Percentiles rank a stretch among this genome's conserved stretches.
Conservation (phyloP, 768 basidiomycete species). For the Clavulina sp. region DNA sequence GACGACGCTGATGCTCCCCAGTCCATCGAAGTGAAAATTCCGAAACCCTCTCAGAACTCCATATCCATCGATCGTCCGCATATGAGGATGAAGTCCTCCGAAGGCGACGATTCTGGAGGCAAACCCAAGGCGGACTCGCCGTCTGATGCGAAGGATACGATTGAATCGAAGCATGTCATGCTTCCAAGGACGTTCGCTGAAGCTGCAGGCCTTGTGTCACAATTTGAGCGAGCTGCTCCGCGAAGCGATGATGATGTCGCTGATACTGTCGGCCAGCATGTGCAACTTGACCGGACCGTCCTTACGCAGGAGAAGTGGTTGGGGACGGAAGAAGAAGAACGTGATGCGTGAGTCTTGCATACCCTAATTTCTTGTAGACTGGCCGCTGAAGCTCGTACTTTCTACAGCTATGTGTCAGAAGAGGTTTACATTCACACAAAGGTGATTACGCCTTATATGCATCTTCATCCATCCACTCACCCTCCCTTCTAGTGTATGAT, state of each 20-base stretch:
- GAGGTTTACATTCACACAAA: slow-evolving; percentile 72
- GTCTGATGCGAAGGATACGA: slow-evolving; percentile 14
- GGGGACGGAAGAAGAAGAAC: slow-evolving; percentile 70
- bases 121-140: too few species aligned
- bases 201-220: slow-evolving; percentile 45
- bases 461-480: neutral
- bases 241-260: slow-evolving; percentile 41
- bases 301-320: slow-evolving; percentile 67
- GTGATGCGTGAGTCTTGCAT: slow-evolving; percentile 42
- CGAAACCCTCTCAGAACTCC: too few species aligned
- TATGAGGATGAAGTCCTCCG: too few species aligned
- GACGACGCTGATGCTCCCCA: slow-evolving; percentile 1
- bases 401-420: slow-evolving; percentile 54
- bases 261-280: slow-evolving; percentile 75
- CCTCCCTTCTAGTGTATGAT: slow-evolving; percentile 46
- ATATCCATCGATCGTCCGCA: slow-evolving; percentile 6
- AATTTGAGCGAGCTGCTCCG: slow-evolving; percentile 52
- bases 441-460: slow-evolving; percentile 5
- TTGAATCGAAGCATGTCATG: slow-evolving; percentile 42
- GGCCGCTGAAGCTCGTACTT: neutral
- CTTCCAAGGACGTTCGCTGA: slow-evolving; percentile 54
- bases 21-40: too few species aligned
- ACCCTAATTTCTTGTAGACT: neutral
- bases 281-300: slow-evolving; percentile 40
- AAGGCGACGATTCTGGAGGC: too few species aligned